Conservation (phyloP, 2,329 filamentous ascomycete genomes). For the Fusarium abutilonis region DNA sequence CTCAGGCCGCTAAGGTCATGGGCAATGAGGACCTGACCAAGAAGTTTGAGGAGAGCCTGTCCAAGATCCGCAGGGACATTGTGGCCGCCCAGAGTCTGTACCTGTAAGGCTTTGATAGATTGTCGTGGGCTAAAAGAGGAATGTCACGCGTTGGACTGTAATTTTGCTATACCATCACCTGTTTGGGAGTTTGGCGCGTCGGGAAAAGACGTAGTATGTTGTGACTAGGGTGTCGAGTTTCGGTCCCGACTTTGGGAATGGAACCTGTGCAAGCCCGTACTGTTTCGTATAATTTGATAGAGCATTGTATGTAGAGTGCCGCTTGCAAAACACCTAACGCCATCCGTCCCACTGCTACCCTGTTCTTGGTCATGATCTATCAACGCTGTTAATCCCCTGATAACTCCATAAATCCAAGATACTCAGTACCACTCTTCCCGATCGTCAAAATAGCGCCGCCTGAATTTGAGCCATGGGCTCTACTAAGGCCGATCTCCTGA, state of each 20-base stretch:
- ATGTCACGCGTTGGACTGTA: conserved; percentile 27
- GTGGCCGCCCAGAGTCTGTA: conserved; percentile 95
- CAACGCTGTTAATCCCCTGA: conserved; percentile 46
- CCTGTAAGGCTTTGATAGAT: conserved; percentile 63
- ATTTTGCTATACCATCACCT: conserved; percentile 39
- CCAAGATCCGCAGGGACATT: conserved; percentile 90
- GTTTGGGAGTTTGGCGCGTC: conserved; percentile 43
- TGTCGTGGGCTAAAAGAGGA: conserved; percentile 14
- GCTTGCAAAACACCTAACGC: conserved; percentile 20
- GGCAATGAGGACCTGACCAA: conserved; percentile 91
- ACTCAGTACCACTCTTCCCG: not conserved
- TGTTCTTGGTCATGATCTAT: not conserved
- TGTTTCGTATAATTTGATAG: conserved; percentile 26
- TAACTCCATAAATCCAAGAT: conserved; percentile 55
- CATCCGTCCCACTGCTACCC: not conserved
- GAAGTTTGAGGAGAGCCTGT: conserved; percentile 88
- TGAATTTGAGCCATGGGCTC: not conserved
- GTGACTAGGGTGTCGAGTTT: conserved; percentile 20
- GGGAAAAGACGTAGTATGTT: conserved; percentile 32
- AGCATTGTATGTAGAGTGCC: conserved; percentile 13
- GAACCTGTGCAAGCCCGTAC: conserved; percentile 33
- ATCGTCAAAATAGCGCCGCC: not conserved
- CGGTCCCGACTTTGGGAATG: conserved; percentile 29
- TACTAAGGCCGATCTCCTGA: conserved; percentile 49
- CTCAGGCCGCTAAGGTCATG: conserved; percentile 96